Evolutionary conservation across 2,329 filamentous ascomycete species (phyloP), one percentile per base, ranked within the genome.

Genomic region (Beauveria australis): DNA sequence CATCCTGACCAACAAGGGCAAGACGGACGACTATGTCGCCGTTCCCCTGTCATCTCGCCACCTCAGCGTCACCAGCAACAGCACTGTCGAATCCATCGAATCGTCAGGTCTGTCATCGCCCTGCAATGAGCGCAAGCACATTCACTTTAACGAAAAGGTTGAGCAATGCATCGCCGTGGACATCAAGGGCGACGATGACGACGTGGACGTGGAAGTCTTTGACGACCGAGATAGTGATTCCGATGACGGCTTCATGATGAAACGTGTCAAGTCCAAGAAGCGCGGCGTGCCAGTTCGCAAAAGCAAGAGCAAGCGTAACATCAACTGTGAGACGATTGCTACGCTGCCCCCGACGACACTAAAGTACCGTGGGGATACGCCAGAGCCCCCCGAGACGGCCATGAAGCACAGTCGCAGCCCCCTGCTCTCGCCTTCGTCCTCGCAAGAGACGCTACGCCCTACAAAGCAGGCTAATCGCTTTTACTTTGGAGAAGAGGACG

Each of bases 151-250:
- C 70, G 90, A 97, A 70, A 89, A 93, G 75, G 94, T 99, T 2
- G 88, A 92, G 71, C 93, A 97, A 72, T 97, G 92, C 72, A 97
- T 97, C 65, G 94, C 94, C 8, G 85, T 99, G 37, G 92, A 97
- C 40, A 82, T 86, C 67, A 95, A 95, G 75, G 86, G 89, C 64
- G 87, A 88, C 26, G 88, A 89, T 28, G 86, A 89, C 30, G 86
- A 91, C 58, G 82, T 87, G 53, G 85, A 89, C 12, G 81, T 88
- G 14, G 81, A 85, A 26, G 74, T 79, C 4, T 81, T 81, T 41
- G 67, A 62, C 4, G 79, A 75, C 62, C 82, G 85, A 58, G 83
- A 86, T 64, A 85, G 82, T 63, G 88, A 86, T 62, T 90, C 89
- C 1, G 89, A 93, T 61, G 89, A 92, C 66, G 88, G 85, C 18